A percentile compares a stretch with the other conserved stretches of the same genome.
Conservation (phyloP, 1,139 yeast genomes). For the Saccharomyces hybrid region DNA sequence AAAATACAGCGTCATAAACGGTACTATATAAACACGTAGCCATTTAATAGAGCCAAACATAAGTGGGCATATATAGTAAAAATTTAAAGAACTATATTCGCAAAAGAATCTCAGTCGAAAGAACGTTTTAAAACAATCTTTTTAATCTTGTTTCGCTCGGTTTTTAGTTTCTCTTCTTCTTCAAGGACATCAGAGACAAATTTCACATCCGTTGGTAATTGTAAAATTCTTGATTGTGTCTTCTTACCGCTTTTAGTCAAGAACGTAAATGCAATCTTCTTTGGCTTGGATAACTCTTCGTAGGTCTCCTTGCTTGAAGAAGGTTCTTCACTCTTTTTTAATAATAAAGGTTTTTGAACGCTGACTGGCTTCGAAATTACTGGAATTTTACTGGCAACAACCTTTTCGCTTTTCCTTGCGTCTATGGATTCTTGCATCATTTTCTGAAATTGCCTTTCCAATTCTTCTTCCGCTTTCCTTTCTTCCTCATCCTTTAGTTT, state of each 20-base stretch:
- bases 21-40: background rate
- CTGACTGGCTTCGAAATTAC: conserved; percentile 5
- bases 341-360: conserved; percentile 2
- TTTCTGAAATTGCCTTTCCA: conserved; percentile 48
- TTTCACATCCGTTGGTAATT: conserved; percentile 42
- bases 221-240: conserved; percentile 38
- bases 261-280: conserved; percentile 43
- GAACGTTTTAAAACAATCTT: conserved; percentile 32
- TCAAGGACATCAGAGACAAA: conserved; percentile 40
- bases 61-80: background rate
- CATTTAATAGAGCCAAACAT: background rate
- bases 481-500: conserved; percentile 36
- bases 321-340: conserved; percentile 1
- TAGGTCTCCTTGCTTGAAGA: background rate
- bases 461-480: conserved; percentile 40
- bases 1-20: background rate
- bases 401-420: conserved; percentile 30
- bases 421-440: conserved; percentile 45
- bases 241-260: conserved; percentile 46
- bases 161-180: conserved; percentile 32
- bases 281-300: conserved; percentile 7
- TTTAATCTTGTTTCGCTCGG: conserved; percentile 34
- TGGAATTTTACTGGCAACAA: conserved; percentile 21
- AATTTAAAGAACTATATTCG: background rate
- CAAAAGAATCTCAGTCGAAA: conserved; percentile 22